Percentiles rank a stretch among this genome's conserved stretches.
Evolutionary conservation across 805 yeast genomes (phyloP).

Genomic region (Danielia reshetovae): DNA sequence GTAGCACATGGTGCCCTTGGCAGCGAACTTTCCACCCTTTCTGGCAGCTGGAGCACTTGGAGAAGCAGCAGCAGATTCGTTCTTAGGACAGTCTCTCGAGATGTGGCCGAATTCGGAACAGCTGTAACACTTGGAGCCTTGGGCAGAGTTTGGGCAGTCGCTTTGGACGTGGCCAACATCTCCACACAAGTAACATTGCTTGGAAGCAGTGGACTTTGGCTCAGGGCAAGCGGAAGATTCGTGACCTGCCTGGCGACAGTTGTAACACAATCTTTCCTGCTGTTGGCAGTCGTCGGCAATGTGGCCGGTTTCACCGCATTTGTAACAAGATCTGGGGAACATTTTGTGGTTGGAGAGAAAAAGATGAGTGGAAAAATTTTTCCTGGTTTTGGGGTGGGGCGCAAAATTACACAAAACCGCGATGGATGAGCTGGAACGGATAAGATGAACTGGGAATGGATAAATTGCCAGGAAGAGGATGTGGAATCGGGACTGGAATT

Average conservation of each 20-base stretch:
- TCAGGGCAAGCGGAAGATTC: conserved; percentile 85
- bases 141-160: conserved; percentile 70
- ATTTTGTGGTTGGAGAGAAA: conserved; percentile 10
- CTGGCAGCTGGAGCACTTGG: conserved; percentile 21
- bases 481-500: too few relatives aligned
- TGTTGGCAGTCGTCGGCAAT: conserved; percentile 84
- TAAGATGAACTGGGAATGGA: too few relatives aligned
- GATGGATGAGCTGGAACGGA: conserved; percentile 1
- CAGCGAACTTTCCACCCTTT: conserved; percentile 17
- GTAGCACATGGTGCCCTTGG: conserved; percentile 63
- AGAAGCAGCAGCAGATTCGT: conserved; percentile 28
- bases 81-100: conserved; percentile 64
- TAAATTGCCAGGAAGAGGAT: too few relatives aligned
- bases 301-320: conserved; percentile 91
- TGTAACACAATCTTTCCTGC: conserved; percentile 84
- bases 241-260: conserved; percentile 87
- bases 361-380: conserved; percentile 7
- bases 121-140: conserved; percentile 74
- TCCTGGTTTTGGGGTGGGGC: conserved; percentile 1
- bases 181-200: conserved; percentile 93
- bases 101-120: conserved; percentile 79
- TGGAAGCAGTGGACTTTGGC: conserved; percentile 79
- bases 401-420: conserved; percentile 2
- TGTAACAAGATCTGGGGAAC: conserved; percentile 77
- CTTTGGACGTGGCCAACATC: conserved; percentile 84